Conservation (phyloP, 148 eudicot species). For the Simmondsia chinensis region DNA sequence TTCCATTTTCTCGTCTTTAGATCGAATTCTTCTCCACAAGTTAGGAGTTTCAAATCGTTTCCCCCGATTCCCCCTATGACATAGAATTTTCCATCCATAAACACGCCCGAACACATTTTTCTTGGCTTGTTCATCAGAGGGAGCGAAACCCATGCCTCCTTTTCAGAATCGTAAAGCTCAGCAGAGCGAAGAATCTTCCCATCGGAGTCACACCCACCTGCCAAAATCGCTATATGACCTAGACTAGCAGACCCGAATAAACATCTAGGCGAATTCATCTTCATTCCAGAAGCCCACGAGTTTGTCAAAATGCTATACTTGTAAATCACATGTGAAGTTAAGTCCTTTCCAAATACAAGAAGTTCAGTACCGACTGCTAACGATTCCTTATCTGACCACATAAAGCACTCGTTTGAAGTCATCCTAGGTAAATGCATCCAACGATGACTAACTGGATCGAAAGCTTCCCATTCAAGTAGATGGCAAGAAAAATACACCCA, state of each 20-base stretch:
- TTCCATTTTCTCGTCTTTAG: slow-evolving; percentile 48
- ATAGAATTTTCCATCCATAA: slow-evolving; percentile 86
- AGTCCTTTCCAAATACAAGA: slow-evolving; percentile 68
- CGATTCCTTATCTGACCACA: slow-evolving; percentile 76
- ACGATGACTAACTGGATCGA: slow-evolving; percentile 56
- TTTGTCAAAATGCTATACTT: slow-evolving; percentile 61
- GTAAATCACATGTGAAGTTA: slow-evolving; percentile 49
- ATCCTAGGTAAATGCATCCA: slow-evolving; percentile 82
- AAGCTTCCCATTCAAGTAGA: slow-evolving; percentile 86
- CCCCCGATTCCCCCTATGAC: slow-evolving; percentile 86
- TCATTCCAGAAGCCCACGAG: slow-evolving; percentile 63
- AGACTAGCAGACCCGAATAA: slow-evolving; percentile 86
- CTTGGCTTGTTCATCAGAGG: slow-evolving; percentile 63
- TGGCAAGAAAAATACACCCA: slow-evolving; percentile 89
- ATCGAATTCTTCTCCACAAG: slow-evolving; percentile 82
- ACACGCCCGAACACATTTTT: slow-evolving; percentile 78
- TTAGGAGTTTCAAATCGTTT: slow-evolving; percentile 28
- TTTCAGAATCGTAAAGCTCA: slow-evolving; percentile 70
- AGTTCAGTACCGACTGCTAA: slow-evolving; percentile 90
- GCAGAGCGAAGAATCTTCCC: slow-evolving; percentile 48
- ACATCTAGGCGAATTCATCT: slow-evolving; percentile 74
- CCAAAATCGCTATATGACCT: slow-evolving; percentile 71
- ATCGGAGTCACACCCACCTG: slow-evolving; percentile 68
- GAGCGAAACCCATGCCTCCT: slow-evolving; percentile 42
- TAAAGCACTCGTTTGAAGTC: slow-evolving; percentile 57